Evolutionary conservation across 805 yeast genomes (phyloP).

Genomic region (Zygoascus flipseniorum): DNA sequence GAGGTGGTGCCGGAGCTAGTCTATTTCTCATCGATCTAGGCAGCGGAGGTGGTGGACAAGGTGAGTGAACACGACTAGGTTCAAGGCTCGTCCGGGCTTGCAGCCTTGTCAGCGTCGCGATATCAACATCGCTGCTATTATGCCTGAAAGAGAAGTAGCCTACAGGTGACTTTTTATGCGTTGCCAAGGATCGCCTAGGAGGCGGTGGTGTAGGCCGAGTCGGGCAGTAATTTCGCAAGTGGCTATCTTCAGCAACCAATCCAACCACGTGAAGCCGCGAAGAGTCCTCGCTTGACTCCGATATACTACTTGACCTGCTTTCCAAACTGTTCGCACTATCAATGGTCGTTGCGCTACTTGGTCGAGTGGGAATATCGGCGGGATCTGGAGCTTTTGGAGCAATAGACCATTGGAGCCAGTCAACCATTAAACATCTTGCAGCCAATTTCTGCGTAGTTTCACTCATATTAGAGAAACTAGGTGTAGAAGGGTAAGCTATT

Average conservation of each 20-base stretch:
- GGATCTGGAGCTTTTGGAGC: slow-evolving; percentile 9
- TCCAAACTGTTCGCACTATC: slow-evolving; percentile 3
- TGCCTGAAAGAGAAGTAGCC: neutral
- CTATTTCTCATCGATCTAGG: slow-evolving; percentile 1
- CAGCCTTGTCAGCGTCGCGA: neutral
- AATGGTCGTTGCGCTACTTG: neutral
- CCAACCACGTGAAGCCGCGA: neutral
- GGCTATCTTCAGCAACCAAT: neutral
- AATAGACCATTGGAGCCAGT: slow-evolving; percentile 14
- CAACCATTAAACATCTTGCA: slow-evolving; percentile 18
- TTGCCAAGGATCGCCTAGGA: neutral
- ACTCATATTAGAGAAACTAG: slow-evolving; percentile 5
- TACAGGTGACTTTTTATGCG: neutral
- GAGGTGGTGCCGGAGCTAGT: slow-evolving; percentile 7
- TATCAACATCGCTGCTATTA: slow-evolving; percentile 2
- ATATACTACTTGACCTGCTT: neutral
- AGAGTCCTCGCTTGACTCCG: neutral
- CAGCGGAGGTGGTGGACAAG: slow-evolving; percentile 4
- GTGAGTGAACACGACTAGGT: neutral
- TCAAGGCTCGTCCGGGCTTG: neutral
- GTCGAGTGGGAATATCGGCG: slow-evolving; percentile 2
- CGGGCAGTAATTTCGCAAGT: neutral
- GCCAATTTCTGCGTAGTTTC: slow-evolving; percentile 23
- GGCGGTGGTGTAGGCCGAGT: slow-evolving; percentile 1
- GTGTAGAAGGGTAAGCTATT: slow-evolving; percentile 25